phyloP scores from a whole-genome alignment of 345 rosid genomes.

The Eucalyptus sideroxylon region DNA sequence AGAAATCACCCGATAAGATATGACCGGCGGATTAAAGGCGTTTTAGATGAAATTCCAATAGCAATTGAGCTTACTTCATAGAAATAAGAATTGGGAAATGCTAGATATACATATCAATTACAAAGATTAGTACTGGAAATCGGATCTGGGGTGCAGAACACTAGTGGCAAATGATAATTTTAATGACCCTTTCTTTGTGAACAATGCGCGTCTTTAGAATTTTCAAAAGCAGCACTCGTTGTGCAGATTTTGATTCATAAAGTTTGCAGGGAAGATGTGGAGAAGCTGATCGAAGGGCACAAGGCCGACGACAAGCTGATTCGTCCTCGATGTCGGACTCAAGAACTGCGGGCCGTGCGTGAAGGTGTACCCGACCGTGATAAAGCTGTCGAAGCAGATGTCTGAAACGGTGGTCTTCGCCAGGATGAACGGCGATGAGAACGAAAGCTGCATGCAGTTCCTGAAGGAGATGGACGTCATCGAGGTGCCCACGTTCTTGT shows the following conservation, averaged over 20 bases:
- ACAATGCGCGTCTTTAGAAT: not conserved
- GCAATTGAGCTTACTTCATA: not conserved
- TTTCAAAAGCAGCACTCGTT: not conserved
- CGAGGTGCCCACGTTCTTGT: conserved; percentile 83
- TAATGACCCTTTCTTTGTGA: not conserved
- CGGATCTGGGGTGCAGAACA: not conserved
- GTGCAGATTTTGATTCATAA: not conserved
- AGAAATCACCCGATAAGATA: not conserved
- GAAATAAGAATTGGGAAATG: not conserved
- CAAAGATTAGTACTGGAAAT: not conserved
- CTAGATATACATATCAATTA: no score
- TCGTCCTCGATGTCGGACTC: conserved; percentile 82
- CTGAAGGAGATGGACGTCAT: conserved; percentile 76
- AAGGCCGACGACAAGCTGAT: conserved; percentile 56
- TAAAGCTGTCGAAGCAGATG: conserved; percentile 76
- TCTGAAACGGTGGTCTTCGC: conserved; percentile 62
- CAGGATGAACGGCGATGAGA: conserved; percentile 93
- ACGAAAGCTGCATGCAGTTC: conserved; percentile 86
- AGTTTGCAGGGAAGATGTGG: conserved; percentile 43
- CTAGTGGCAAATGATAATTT: not conserved
- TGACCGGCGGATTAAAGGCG: not conserved
- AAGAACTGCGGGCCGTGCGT: conserved; percentile 95
- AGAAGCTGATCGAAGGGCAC: conserved; percentile 63
- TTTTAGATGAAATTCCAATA: not conserved
- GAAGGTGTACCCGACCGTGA: conserved; percentile 84